Conservation (phyloP, 345 rosid genomes). For the Cardiospermum halicacabum region DNA sequence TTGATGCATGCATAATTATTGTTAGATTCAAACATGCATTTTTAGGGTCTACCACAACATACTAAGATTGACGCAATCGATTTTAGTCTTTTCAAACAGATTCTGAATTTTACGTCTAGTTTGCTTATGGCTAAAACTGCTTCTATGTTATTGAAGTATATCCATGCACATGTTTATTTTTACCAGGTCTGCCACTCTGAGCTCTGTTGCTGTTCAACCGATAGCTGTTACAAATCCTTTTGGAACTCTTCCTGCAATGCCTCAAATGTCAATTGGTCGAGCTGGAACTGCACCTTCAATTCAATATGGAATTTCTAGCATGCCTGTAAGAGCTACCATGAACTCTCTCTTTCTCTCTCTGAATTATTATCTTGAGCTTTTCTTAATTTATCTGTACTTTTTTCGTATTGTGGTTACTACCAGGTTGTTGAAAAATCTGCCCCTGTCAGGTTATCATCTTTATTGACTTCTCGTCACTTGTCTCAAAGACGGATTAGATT, state of each 20-base stretch:
- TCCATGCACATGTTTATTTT: background rate
- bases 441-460: slow-evolving; percentile 68
- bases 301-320: slow-evolving; percentile 85
- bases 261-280: slow-evolving; percentile 79
- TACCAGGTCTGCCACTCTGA: slow-evolving; percentile 51
- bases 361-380: background rate
- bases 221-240: slow-evolving; percentile 64
- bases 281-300: slow-evolving; percentile 68
- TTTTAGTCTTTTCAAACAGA: background rate
- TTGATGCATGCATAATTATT: background rate
- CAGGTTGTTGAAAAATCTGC: slow-evolving; percentile 86
- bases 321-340: slow-evolving; percentile 53
- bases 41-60: background rate
- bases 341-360: background rate
- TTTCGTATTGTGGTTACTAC: slow-evolving; percentile 1
- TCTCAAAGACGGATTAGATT: slow-evolving; percentile 66
- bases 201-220: slow-evolving; percentile 47
- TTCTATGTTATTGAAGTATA: slow-evolving; percentile 1
- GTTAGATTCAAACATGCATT: background rate
- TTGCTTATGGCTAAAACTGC: background rate
- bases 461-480: slow-evolving; percentile 76
- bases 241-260: slow-evolving; percentile 89
- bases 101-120: background rate
- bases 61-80: background rate
- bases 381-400: background rate